These are phyloP conservation scores for Tympanopsis confertula DNA, from an alignment of 2,329 filamentous ascomycete genomes.

Conservation along the genomic window DNA sequence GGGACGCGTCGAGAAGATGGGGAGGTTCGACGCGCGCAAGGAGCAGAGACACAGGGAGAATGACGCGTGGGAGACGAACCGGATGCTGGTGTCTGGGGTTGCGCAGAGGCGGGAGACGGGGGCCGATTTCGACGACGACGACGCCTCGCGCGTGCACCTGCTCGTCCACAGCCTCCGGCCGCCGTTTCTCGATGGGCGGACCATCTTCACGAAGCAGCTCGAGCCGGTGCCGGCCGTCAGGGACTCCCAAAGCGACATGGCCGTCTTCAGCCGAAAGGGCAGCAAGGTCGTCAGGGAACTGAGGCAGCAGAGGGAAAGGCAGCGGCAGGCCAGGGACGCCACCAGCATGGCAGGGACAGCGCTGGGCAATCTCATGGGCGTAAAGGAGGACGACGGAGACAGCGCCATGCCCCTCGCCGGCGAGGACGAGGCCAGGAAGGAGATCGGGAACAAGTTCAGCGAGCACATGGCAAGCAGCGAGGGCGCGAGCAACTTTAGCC, in stretches of 20 bases:
- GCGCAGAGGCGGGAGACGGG: conserved; percentile 78
- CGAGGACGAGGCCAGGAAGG: conserved; percentile 53
- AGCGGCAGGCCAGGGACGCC: conserved; percentile 87
- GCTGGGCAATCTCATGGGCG: conserved; percentile 86
- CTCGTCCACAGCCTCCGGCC: conserved; percentile 88
- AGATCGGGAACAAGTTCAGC: conserved; percentile 69
- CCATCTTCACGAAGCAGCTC: conserved; percentile 91
- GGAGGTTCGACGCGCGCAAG: conserved; percentile 55
- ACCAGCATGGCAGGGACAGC: conserved; percentile 87
- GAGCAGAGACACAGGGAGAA: conserved; percentile 86
- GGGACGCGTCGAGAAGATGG: conserved; percentile 70
- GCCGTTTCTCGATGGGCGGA: conserved; percentile 88
- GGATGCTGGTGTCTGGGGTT: conserved; percentile 92
- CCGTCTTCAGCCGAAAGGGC: conserved; percentile 90
- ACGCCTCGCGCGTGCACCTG: conserved; percentile 77
- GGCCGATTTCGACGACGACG: conserved; percentile 78
- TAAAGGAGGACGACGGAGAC: conserved; percentile 86
- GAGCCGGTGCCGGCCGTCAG: conserved; percentile 88
- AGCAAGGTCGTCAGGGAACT: conserved; percentile 86
- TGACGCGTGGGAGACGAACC: conserved; percentile 96
- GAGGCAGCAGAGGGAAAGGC: conserved; percentile 81
- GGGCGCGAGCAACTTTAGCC: conserved; percentile 81
- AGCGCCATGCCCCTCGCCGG: conserved; percentile 69
- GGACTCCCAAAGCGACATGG: conserved; percentile 96
- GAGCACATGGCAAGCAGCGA: conserved; percentile 80